phyloP scores from a whole-genome alignment of 768 basidiomycete species.

The Cubamyces sp. region DNA sequence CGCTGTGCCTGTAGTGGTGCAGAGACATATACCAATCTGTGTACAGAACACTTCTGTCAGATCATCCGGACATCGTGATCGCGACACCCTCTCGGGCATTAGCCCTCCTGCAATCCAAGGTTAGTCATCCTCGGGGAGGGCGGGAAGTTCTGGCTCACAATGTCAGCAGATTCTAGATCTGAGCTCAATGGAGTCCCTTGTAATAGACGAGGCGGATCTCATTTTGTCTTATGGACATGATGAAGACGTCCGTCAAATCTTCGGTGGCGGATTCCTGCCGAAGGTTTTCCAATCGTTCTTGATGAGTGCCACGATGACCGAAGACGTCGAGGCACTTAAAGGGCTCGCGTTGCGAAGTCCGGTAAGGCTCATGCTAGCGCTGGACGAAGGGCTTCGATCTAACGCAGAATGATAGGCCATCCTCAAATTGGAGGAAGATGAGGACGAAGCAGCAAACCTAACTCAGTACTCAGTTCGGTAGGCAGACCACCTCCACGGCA shows the following conservation, averaged over 20 bases:
- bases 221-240: conserved; percentile 97
- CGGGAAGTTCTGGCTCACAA: neutral
- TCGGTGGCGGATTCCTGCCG: conserved; percentile 71
- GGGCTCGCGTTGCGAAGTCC: conserved; percentile 87
- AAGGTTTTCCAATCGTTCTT: conserved; percentile 90
- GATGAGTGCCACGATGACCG: conserved; percentile 98
- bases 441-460: conserved; percentile 79
- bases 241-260: conserved; percentile 79
- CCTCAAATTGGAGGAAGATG: conserved; percentile 84
- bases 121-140: conserved; percentile 31
- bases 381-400: neutral
- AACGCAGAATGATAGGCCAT: conserved; percentile 58
- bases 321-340: conserved; percentile 91
- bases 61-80: conserved; percentile 79
- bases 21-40: neutral
- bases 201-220: conserved; percentile 97
- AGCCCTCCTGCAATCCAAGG: conserved; percentile 71
- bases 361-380: conserved; percentile 48
- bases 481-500: conserved; percentile 23
- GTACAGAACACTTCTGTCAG: conserved; percentile 56
- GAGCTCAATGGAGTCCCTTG: conserved; percentile 74
- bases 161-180: conserved; percentile 61
- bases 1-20: neutral
- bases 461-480: conserved; percentile 86
- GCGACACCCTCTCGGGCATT: conserved; percentile 78